Evolutionary conservation across 768 basidiomycete genomes (phyloP).

Genomic region (Suillus occidentalis): DNA sequence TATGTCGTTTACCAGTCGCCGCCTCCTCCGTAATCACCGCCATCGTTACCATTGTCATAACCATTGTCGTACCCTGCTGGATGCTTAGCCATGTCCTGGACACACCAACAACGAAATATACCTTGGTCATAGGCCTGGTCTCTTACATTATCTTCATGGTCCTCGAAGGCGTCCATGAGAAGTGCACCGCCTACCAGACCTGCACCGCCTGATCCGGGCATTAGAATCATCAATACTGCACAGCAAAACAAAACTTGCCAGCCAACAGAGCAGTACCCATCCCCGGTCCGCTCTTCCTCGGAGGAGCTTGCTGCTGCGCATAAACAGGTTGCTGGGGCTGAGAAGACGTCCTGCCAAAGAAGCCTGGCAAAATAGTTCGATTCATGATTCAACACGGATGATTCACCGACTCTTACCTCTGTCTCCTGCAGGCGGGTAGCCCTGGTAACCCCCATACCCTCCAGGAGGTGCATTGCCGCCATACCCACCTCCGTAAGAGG

Average conservation of each 20-base stretch:
- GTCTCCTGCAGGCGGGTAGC: slow-evolving; percentile 17
- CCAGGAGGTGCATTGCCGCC: slow-evolving; percentile 15
- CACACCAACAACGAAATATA: slow-evolving; percentile 4
- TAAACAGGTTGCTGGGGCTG: slow-evolving; percentile 31
- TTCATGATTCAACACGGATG: background rate
- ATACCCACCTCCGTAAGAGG: slow-evolving; percentile 15
- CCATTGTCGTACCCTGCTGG: slow-evolving; percentile 33
- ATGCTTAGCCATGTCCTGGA: background rate
- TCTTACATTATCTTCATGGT: slow-evolving; percentile 35
- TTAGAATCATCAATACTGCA: slow-evolving; percentile 5
- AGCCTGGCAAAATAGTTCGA: slow-evolving; percentile 19
- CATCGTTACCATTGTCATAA: slow-evolving; percentile 1
- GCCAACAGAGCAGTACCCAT: slow-evolving; percentile 47
- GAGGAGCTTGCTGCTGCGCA: slow-evolving; percentile 38
- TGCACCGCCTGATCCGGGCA: slow-evolving; percentile 46
- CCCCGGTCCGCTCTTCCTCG: slow-evolving; percentile 49
- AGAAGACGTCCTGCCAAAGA: slow-evolving; percentile 30
- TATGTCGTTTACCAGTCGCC: slow-evolving; percentile 14
- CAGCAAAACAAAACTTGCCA: slow-evolving; percentile 34
- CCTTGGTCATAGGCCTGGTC: slow-evolving; percentile 38
- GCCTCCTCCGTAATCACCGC: slow-evolving; percentile 11
- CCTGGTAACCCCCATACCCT: slow-evolving; percentile 21
- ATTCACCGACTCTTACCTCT: slow-evolving; percentile 19
- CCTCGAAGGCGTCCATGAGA: slow-evolving; percentile 51
- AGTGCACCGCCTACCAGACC: slow-evolving; percentile 67